These are phyloP conservation scores for Trametes sp. DNA, from an alignment of 1,284 basidiomycete genomes.

Conservation along the genomic window DNA sequence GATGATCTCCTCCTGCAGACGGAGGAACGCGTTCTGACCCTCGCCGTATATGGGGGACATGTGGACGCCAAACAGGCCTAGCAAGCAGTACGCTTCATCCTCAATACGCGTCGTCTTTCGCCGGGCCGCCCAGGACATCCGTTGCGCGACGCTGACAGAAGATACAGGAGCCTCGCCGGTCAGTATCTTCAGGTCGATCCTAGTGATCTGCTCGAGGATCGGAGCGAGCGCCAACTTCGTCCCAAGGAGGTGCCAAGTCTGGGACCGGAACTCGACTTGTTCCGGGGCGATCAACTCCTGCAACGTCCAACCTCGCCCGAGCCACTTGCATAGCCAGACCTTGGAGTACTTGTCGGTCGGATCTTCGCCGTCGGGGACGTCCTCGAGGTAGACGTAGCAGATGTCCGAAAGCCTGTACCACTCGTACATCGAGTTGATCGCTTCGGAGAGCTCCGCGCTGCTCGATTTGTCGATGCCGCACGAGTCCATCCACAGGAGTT, in stretches of 20 bases:
- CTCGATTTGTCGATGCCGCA: not conserved
- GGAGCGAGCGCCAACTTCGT: not conserved
- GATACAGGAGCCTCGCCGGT: not conserved
- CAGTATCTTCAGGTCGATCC: not conserved
- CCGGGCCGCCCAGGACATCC: not conserved
- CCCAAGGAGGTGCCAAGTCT: not conserved
- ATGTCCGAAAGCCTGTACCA: too few relatives aligned
- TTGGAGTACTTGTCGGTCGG: not conserved
- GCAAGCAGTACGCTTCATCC: not conserved
- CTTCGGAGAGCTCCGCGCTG: too few relatives aligned
- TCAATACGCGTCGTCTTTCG: not conserved
- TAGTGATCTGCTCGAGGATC: not conserved
- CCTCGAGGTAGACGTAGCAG: too few relatives aligned
- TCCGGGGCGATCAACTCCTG: too few relatives aligned
- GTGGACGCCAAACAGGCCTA: not conserved
- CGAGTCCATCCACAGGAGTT: not conserved
- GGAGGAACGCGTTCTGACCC: not conserved
- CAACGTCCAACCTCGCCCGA: not conserved
- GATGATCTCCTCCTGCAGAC: too few relatives aligned
- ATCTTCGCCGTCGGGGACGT: not conserved
- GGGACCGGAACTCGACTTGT: not conserved
- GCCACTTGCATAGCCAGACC: not conserved
- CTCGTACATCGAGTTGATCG: too few relatives aligned
- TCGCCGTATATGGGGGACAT: not conserved
- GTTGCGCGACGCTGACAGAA: not conserved